Conservation (phyloP, 345 rosid species). For the Limnanthes douglasii region DNA sequence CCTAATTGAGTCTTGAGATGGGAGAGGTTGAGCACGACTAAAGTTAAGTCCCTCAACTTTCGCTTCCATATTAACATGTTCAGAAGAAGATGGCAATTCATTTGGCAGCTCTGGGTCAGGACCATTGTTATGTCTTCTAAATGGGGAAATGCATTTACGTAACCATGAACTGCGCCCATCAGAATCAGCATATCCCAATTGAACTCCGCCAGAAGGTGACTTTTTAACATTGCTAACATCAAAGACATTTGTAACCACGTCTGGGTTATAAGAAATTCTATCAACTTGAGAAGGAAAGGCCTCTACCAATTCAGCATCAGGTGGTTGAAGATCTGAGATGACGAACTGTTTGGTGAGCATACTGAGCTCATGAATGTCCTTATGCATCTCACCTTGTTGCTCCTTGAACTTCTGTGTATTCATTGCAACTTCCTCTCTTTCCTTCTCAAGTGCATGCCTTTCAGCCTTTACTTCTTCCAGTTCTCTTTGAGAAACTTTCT, state of each 20-base stretch:
- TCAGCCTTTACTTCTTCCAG: too few relatives aligned
- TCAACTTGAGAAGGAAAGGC: slow-evolving; percentile 15
- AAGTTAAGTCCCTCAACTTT: slow-evolving; percentile 10
- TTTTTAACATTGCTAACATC: slow-evolving; percentile 9
- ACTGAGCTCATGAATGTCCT: slow-evolving; percentile 43
- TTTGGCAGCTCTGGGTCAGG: slow-evolving; percentile 6
- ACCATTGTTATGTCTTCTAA: slow-evolving; percentile 16
- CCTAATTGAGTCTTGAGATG: too few relatives aligned
- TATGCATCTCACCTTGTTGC: slow-evolving; percentile 35
- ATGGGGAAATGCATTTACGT: slow-evolving; percentile 33
- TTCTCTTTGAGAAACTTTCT: slow-evolving; percentile 24
- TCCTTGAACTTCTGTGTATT: too few relatives aligned
- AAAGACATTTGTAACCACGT: slow-evolving; percentile 7
- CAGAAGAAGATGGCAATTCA: slow-evolving; percentile 1
- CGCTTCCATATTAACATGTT: slow-evolving; percentile 5
- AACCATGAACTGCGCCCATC: slow-evolving; percentile 28
- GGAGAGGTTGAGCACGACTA: slow-evolving; percentile 8
- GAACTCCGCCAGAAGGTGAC: slow-evolving; percentile 13
- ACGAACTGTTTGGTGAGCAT: slow-evolving; percentile 29
- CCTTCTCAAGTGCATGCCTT: too few relatives aligned
- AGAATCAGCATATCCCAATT: slow-evolving; percentile 12
- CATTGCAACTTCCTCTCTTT: too few relatives aligned
- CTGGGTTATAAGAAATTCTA: slow-evolving; percentile 11
- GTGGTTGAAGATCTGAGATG: slow-evolving; percentile 31
- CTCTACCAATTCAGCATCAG: slow-evolving; percentile 20